These are phyloP conservation scores for Helichrysum umbraculigerum DNA, from an alignment of 129 eudicot genomes.

Conservation along the genomic window DNA sequence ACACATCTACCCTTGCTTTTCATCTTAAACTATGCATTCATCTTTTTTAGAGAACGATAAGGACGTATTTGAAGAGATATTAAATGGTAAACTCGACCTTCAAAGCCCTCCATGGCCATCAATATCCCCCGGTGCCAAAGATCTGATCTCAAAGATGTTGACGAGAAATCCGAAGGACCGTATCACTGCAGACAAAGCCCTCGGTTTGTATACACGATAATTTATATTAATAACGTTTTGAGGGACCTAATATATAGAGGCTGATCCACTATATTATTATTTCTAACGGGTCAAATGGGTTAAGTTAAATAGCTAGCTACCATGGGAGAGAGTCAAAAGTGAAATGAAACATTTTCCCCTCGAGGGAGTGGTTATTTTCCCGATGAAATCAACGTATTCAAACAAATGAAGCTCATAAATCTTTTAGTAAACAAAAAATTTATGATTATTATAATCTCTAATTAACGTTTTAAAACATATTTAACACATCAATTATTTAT, in stretches of 20 bases:
- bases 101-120: conserved; percentile 80
- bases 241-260: background rate
- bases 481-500: too few relatives aligned
- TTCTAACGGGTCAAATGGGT: too few relatives aligned
- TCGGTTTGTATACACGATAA: conserved; percentile 45
- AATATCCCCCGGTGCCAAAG: conserved; percentile 79
- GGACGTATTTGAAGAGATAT: conserved; percentile 66
- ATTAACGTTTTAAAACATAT: too few relatives aligned
- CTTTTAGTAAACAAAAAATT: too few relatives aligned
- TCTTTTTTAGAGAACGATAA: conserved; percentile 63
- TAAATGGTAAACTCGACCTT: conserved; percentile 57
- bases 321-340: background rate
- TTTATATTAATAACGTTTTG: background rate
- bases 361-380: too few relatives aligned
- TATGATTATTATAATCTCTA: too few relatives aligned
- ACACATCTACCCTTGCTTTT: background rate
- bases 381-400: too few relatives aligned
- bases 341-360: too few relatives aligned
- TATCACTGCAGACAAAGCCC: conserved; percentile 84
- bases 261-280: too few relatives aligned
- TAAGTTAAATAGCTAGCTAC: background rate
- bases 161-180: conserved; percentile 67
- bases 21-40: background rate
- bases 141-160: conserved; percentile 75
- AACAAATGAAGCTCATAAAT: too few relatives aligned